Evolutionary conservation across 495 filamentous ascomycete species (phyloP).

Genomic region (Penicillium waksmanii): DNA sequence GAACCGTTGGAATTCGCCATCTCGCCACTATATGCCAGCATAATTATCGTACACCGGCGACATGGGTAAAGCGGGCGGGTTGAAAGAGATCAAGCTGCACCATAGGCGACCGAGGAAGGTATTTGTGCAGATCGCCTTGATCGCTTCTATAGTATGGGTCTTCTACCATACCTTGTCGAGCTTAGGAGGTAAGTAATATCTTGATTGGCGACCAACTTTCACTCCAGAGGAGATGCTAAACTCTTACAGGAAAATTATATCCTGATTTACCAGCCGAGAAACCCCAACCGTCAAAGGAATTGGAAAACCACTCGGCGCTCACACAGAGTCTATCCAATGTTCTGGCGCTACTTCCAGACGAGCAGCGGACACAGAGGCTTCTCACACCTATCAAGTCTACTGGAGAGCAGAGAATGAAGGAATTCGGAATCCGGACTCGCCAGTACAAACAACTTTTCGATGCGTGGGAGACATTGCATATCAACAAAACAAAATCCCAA

Average conservation of each 20-base stretch:
- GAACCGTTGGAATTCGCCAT: background rate
- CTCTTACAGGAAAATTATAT: background rate
- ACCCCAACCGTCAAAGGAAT: background rate
- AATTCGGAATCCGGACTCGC: slow-evolving; percentile 25
- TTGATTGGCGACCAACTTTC: background rate
- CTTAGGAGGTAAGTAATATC: background rate
- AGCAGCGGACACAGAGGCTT: slow-evolving; percentile 6
- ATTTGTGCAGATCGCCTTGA: slow-evolving; percentile 1
- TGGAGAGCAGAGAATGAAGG: slow-evolving; percentile 21
- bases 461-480: slow-evolving; percentile 24
- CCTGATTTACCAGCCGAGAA: background rate
- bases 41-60: background rate
- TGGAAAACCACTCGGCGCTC: background rate
- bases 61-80: background rate
- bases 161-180: background rate
- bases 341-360: background rate
- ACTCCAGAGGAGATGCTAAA: background rate
- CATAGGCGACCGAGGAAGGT: slow-evolving; percentile 3
- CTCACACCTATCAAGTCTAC: slow-evolving; percentile 16
- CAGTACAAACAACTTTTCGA: slow-evolving; percentile 21
- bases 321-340: background rate
- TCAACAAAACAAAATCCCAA: background rate
- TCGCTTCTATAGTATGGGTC: background rate
- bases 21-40: background rate
- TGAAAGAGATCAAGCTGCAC: slow-evolving; percentile 4